phyloP scores from a whole-genome alignment of 805 yeast species.

The Wickerhamomyces queroliae region DNA sequence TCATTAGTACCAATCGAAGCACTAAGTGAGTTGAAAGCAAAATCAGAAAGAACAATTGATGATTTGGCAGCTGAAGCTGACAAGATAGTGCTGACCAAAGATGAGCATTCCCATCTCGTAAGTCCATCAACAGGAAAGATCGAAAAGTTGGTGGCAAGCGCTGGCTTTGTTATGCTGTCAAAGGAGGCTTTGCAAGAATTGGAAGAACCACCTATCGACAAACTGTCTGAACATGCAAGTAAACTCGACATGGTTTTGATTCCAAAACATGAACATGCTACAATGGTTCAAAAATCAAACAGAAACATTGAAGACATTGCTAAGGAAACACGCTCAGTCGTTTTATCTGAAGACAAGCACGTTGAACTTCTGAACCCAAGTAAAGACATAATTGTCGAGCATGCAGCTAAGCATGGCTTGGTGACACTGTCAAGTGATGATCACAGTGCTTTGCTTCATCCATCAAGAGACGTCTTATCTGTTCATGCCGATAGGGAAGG shows the following conservation, averaged over 20 bases:
- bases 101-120: conserved; percentile 10
- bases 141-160: not conserved
- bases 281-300: not conserved
- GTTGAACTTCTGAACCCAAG: conserved; percentile 3
- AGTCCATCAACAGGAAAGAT: conserved; percentile 11
- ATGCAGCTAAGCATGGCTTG: conserved; percentile 7
- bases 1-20: conserved; percentile 8
- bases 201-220: not conserved
- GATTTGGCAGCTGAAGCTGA: conserved; percentile 6
- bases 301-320: conserved; percentile 12
- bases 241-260: not conserved
- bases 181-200: conserved; percentile 1
- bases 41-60: conserved; percentile 5
- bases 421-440: conserved; percentile 7
- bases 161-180: conserved; percentile 4
- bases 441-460: conserved; percentile 10
- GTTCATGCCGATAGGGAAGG: conserved; percentile 20
- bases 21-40: conserved; percentile 3
- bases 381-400: conserved; percentile 1
- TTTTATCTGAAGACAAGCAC: conserved; percentile 2
- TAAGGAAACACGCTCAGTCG: conserved; percentile 2
- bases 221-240: not conserved
- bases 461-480: conserved; percentile 16
- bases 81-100: conserved; percentile 11
- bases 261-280: conserved; percentile 3